phyloP scores from a whole-genome alignment of 2,329 filamentous ascomycete genomes.

The Ophiobolus disseminans region DNA sequence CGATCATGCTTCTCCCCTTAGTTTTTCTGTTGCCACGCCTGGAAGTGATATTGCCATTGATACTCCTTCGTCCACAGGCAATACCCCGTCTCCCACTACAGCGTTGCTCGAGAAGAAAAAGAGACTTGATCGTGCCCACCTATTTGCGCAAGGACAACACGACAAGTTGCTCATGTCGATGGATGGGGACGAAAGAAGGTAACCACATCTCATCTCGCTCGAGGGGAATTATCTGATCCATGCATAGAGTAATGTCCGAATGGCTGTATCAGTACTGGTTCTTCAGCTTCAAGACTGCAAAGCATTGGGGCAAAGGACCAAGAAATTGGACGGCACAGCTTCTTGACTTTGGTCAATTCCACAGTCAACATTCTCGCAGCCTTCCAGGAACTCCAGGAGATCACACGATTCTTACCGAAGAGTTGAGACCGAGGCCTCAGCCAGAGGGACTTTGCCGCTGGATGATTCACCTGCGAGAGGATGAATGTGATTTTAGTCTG shows the following conservation, averaged over 20 bases:
- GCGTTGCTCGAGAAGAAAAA: constrained; percentile 18
- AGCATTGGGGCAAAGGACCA: constrained; percentile 22
- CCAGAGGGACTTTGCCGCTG: constrained; percentile 24
- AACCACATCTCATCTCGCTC: constrained; percentile 3
- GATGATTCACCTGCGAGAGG: constrained; percentile 17
- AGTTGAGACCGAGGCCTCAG: neutral
- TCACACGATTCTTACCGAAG: neutral
- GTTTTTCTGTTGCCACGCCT: constrained; percentile 20
- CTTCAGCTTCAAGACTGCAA: constrained; percentile 29
- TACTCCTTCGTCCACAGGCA: constrained; percentile 19
- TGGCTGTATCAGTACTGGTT: constrained; percentile 49
- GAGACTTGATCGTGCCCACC: constrained; percentile 28
- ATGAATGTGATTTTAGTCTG: neutral
- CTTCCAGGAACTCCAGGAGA: constrained; percentile 12
- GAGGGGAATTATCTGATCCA: constrained; percentile 2
- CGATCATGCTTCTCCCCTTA: constrained; percentile 22
- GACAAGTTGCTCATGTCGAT: constrained; percentile 32
- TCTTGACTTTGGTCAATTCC: constrained; percentile 15
- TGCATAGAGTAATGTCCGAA: constrained; percentile 18
- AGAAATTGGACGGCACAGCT: constrained; percentile 29
- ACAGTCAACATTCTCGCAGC: neutral
- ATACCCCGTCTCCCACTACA: constrained; percentile 32
- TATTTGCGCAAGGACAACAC: constrained; percentile 36
- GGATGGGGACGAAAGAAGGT: constrained; percentile 31
- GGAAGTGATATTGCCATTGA: constrained; percentile 26